Base-by-base conservation (phyloP, 2,329 filamentous ascomycete species). In the Pleoardoris graminearum region DNA sequence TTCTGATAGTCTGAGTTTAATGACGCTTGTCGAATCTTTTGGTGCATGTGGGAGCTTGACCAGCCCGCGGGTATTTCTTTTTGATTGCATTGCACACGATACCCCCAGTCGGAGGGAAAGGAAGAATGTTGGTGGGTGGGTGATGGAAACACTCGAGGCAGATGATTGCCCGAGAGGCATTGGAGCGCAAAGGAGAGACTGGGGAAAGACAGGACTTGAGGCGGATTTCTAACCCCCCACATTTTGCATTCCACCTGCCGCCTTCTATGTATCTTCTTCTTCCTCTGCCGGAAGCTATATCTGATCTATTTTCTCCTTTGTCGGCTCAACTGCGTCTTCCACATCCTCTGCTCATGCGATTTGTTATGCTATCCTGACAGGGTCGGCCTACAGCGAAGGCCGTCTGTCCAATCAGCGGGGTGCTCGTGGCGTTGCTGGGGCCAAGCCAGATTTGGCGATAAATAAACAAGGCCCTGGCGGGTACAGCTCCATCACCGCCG, bases 51-150 rank as follows among this genome's bases (percentile, higher is more conserved):
- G 57, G 66, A 64, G 62, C 66, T 68, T 56, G 55, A 58, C 55
- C 37, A 66, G 61, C 61, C 62, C 66, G 64, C 62, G 63, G 63
- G 63, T 62, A 64, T 51, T 69, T 58, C 55, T 63, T 60, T 66
- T 67, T 63, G 61, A 61, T 68, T 68, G 68, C 68, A 69, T 67
- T 60, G 61, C 63, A 65, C 61, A 69, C 64, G 70, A 72, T 72
- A 72, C 70, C 70, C 58, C 67, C 64, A 64, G 61, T 68, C 66
- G 62, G 65, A 55, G 53, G 53, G n/a, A 23, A 45, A 45, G 57
- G 61, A 56, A 63, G 54, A 54, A 64, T 50, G 58, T 60, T 57
- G 42, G 25, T 10, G 25, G n/a, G 23, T 37, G 21, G 21, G 32
- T n/a, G 30, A 32, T n/a, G 43, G 29, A 36, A 19, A 47, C 30